Base-by-base conservation (phyloP, 371 early-diverging fungal genomes). In the Mucor mucedo region DNA sequence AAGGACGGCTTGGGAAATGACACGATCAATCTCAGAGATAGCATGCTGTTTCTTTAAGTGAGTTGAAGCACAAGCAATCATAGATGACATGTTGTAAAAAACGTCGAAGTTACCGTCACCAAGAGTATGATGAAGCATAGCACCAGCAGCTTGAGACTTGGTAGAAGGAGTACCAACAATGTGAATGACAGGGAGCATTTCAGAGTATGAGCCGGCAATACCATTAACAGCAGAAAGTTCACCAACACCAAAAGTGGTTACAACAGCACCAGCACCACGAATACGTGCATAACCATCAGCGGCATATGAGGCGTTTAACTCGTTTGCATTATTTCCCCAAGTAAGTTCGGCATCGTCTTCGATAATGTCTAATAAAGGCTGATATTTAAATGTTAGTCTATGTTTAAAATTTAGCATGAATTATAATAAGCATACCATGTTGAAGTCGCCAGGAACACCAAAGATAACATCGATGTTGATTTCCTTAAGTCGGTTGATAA, bases 181-280 rank as follows among this genome's bases (percentile, higher is more conserved):
- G 62, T 85, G 83, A 14, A 85, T 70, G 21, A 85, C 82, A 2
- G 82, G 80, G 30, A 85, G 78, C 78, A 80, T 79, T 60, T 85
- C 85, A 47, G 84, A 72, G 50, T 67, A 78, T 8, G 84, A 74
- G 45, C 85, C 85, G 49, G 85, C 85, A 61, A 72, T 68, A 53
- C 82, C 85, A 53, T 80, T 79, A 4, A 79, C 66, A 10, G 82
- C 81, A 38, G 75, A 77, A 32, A 85, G 63, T 63, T 85, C 85
- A 55, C 85, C 85, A 2, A 85, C 85, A 42, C 85, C 85, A 60
- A 85, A 85, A 9, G 85, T 85, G 11, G 85, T 85, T 14, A 80
- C 72, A 13, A 85, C 42, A 33, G 77, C 79, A 48, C 77, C 74
- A 30, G 67, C 68, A 42, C 77, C 71, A 28, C 62, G 52, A 27